Percentiles rank a stretch among this genome's conserved stretches.
phyloP scores from a whole-genome alignment of 1,139 yeast species.

The Magnusiomyces suaveolens region DNA sequence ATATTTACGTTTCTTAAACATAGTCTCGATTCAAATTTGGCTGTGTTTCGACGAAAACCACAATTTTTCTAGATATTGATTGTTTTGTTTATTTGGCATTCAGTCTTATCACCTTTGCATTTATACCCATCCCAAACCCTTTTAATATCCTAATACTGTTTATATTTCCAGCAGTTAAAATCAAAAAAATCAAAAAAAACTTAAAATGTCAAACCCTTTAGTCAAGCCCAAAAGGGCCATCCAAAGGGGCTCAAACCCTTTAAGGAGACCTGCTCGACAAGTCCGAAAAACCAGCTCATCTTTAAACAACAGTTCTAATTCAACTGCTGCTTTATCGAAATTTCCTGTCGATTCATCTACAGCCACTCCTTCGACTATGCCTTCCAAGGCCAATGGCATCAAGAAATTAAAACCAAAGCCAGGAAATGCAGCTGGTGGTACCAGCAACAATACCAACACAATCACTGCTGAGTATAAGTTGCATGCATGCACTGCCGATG shows the following conservation, averaged over 20 bases:
- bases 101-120: too few species aligned
- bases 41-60: too few species aligned
- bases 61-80: too few species aligned
- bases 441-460: not conserved
- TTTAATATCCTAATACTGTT: not conserved
- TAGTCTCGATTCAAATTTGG: too few species aligned
- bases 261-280: conserved; percentile 3
- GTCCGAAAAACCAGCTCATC: not conserved
- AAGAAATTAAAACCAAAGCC: not conserved
- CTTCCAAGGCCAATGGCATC: not conserved
- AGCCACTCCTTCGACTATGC: not conserved
- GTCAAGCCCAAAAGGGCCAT: conserved; percentile 3
- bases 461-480: conserved; percentile 45
- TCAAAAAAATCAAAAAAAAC: too few species aligned
- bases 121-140: not conserved
- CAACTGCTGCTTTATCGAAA: not conserved
- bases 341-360: not conserved
- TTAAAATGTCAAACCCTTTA: conserved; percentile 6
- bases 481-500: conserved; percentile 64
- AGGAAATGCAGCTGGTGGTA: not conserved
- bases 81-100: too few species aligned
- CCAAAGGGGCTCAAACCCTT: conserved; percentile 2
- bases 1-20: too few species aligned
- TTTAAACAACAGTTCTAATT: not conserved
- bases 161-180: not conserved